Evolutionary conservation across 306 rosid genomes (phyloP).

Genomic region (Gynostemma pentaphyllum): DNA sequence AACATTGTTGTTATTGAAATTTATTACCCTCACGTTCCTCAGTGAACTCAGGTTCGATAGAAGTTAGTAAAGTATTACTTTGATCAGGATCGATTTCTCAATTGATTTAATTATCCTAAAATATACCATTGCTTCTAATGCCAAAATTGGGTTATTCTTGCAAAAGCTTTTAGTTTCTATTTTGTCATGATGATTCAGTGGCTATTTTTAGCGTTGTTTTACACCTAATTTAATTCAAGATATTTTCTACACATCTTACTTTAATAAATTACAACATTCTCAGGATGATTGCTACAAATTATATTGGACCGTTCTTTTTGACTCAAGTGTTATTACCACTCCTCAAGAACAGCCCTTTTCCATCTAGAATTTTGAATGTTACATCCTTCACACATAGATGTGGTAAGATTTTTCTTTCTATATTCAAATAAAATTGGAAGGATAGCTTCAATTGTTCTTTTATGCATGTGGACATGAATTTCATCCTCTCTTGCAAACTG

Average conservation of each 20-base stretch:
- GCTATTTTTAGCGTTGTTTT: not conserved
- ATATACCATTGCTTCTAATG: not conserved
- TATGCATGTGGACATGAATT: not conserved
- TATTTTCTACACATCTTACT: not conserved
- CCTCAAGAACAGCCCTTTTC: constrained; percentile 51
- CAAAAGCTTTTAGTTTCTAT: not conserved
- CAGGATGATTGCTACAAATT: constrained; percentile 83
- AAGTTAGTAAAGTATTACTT: not conserved
- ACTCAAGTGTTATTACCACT: constrained; percentile 59
- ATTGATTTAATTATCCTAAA: not conserved
- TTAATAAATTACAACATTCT: not conserved
- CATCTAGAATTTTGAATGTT: constrained; percentile 76
- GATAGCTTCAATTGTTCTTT: not conserved
- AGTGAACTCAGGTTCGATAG: not conserved
- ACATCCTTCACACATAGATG: constrained; percentile 75
- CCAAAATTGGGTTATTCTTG: not conserved
- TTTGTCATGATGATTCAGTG: not conserved
- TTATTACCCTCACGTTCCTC: not conserved
- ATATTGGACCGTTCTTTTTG: constrained; percentile 63
- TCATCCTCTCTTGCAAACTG: not conserved
- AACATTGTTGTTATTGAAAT: not conserved
- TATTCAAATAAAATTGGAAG: not conserved
- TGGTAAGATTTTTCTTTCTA: constrained; percentile 36
- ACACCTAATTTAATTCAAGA: not conserved
- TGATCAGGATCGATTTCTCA: not conserved